Base-by-base conservation (phyloP, 352 stramenopile species). In the Hyaloperonospora brassicae region DNA sequence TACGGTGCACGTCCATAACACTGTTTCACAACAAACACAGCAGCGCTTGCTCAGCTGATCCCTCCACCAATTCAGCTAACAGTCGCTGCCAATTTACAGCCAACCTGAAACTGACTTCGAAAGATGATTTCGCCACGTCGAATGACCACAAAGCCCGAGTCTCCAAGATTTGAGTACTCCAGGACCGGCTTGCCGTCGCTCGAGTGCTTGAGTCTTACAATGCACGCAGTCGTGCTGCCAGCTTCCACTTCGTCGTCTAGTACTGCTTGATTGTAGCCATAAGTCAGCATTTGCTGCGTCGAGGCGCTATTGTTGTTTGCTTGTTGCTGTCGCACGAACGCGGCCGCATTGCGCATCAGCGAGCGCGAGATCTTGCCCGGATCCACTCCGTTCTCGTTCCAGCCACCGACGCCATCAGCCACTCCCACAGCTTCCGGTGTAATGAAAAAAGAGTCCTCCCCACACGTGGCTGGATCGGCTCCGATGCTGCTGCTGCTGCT, bases 341-440 rank as follows among this genome's bases (percentile, higher is more conserved):
- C 49, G 2, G 59, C 57, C 11, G 79, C 73, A 47, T 87, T 86
- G 50, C 72, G 75, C 79, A 90, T 90, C 38, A 90, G 50, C 21
- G 69, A 80, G 61, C 79, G 74, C 52, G 77, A 88, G 57, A 90
- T 88, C 59, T 80, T 72, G 56, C 77, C 77, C 4, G 79, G 79
- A 50, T 90, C 79, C 21, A 90, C 79, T 57, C 74, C 74, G 52
- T 88, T 90, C 31, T 90, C 79, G 61, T 90, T 90, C 79, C 79
- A 90, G 17, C 79, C 79, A 34, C 79, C 79, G 12, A 90, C 79
- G 22, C 79, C 79, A 47, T 90, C 79, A 3, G 79, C 79, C 50
- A 90, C 75, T 27, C 79, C 79, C 42, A 90, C 64, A 41, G 86
- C 66, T 11, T 72, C 72, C 1, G 68, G 67, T 11, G 77, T 76